Evolutionary conservation across 2,329 filamentous ascomycete species (phyloP), one percentile per base, ranked within the genome.

Genomic region (Exserohilum rostratum): DNA sequence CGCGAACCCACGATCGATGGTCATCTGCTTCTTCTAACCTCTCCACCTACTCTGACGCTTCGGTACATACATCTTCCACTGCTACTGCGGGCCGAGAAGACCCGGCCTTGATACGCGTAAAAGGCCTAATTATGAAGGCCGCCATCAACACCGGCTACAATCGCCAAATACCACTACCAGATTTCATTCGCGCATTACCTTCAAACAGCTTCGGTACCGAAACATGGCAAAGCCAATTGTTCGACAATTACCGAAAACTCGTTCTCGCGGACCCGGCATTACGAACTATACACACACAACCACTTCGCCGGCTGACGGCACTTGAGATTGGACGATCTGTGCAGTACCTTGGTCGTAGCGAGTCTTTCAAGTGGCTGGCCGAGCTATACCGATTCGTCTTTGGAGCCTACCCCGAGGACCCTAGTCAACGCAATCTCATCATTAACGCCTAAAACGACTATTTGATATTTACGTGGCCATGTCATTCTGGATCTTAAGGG

Each of bases 381-480:
- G 92, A 96, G 66, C 80, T 97, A 12, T 97, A 90, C 77, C 84
- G 85, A 48, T 82, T 93, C 35, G 91, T 96, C 2, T 96, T 96
- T 73, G 90, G 91, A 3, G 93, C 93, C 68, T 85, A 88, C 43
- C 77, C 91, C 13, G 91, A 96, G 50, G 92, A 96, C 66, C 88
- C 86, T 1, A 86, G 89, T 42, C 78, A 81, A 49, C 81, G 88
- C 60, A 89, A 90, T 52, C 79, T 87, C 43, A 85, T 82, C 56
- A 88, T 90, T 53, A 72, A 72, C 51, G 72, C 71, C 18, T 76
- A 66, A 65, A 29, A 17, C 30, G 22, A 34, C 38, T 25, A 18
- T 47, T 48, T n/a, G 12, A 18, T 30, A 42, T 13, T 13, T 15
- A 48, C 40, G 37, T n/a, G 37, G 33, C 31, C 46, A 17, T 25